These are phyloP conservation scores for Excoecaria cochinchinensis DNA, from an alignment of 345 rosid species.

Conservation along the genomic window DNA sequence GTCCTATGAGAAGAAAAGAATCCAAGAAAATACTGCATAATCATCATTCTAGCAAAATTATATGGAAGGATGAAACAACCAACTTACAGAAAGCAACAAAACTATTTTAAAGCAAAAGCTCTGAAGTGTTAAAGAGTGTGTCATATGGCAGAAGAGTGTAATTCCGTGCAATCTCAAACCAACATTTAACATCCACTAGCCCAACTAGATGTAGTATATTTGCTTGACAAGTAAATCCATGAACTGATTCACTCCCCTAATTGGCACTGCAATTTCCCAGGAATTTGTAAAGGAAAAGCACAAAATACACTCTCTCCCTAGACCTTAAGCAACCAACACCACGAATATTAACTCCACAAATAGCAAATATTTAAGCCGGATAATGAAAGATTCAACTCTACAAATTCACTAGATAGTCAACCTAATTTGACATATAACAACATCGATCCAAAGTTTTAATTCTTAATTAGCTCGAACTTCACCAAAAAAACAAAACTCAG, in stretches of 20 bases:
- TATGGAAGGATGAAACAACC: not conserved
- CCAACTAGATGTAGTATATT: not conserved
- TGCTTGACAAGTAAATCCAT: not conserved
- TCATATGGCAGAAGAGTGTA: not conserved
- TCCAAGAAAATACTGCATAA: not conserved
- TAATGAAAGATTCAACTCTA: not conserved
- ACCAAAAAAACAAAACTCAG: not conserved
- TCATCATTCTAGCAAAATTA: not conserved
- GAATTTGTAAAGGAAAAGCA: not conserved
- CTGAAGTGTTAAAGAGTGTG: not conserved
- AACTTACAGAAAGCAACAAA: not conserved
- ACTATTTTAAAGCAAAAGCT: not conserved
- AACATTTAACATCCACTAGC: not conserved
- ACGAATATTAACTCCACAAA: not conserved
- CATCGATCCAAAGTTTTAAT: not conserved
- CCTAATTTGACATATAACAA: not conserved
- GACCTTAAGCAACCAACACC: not conserved
- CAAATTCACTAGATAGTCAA: not conserved
- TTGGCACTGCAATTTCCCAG: not conserved
- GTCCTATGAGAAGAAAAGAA: slow-evolving; percentile 47
- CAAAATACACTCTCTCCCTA: not conserved
- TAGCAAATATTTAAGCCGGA: not conserved
- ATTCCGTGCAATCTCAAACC: not conserved
- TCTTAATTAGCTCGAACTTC: not conserved
- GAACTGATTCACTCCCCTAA: not conserved